A percentile compares a stretch with the other conserved stretches of the same genome.
Evolutionary conservation across 768 basidiomycete species (phyloP).

Genomic region (Mrakia blollopis): DNA sequence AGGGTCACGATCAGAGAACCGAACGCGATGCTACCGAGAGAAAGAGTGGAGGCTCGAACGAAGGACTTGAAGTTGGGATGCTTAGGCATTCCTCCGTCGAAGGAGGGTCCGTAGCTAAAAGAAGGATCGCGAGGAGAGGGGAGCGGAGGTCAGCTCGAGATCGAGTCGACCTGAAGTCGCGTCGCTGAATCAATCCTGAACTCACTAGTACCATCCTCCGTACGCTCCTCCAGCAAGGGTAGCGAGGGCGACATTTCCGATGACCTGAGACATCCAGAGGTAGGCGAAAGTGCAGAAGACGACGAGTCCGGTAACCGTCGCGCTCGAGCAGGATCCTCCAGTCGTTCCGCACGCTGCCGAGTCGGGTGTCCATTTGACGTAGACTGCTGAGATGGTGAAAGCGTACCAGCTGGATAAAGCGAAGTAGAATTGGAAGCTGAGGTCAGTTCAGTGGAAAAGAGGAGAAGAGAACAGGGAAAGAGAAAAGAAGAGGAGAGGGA

Average conservation of each 20-base stretch:
- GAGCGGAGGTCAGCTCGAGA: conserved; percentile 6
- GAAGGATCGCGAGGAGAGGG: conserved; percentile 23
- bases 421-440: conserved; percentile 28
- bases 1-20: conserved; percentile 77
- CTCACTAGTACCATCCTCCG: conserved; percentile 47
- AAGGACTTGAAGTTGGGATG: conserved; percentile 67
- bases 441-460: background rate
- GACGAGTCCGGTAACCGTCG: conserved; percentile 70
- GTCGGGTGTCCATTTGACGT: conserved; percentile 40
- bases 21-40: conserved; percentile 79
- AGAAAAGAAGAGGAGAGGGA: background rate
- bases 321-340: conserved; percentile 58
- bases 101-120: conserved; percentile 63
- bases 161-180: background rate
- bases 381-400: conserved; percentile 69
- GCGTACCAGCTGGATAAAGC: conserved; percentile 60
- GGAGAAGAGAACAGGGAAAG: background rate
- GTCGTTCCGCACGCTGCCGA: conserved; percentile 36
- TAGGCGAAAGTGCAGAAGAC: conserved; percentile 77
- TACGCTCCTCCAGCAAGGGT: conserved; percentile 76
- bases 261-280: conserved; percentile 78
- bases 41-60: conserved; percentile 67
- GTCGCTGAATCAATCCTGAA: too few relatives aligned
- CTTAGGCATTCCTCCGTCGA: conserved; percentile 58
- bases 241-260: conserved; percentile 69